Evolutionary conservation across 2,329 filamentous ascomycete species (phyloP).

Genomic region (Ceratocystis ficicola): DNA sequence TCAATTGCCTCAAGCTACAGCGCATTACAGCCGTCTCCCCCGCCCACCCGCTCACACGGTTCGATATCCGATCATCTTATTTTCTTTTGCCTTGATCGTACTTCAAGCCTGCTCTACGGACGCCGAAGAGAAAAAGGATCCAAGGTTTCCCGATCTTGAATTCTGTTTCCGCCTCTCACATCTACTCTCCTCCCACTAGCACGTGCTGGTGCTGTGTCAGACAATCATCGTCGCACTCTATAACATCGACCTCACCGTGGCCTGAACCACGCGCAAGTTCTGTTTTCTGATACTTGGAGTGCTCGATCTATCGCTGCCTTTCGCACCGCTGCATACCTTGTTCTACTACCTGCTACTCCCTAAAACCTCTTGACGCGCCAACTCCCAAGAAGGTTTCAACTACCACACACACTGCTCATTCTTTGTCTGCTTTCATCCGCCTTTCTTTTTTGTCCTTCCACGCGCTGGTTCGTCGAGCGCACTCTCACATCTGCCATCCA

Average conservation of each 20-base stretch:
- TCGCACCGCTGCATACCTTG: not conserved
- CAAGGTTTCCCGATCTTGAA: conserved; percentile 24
- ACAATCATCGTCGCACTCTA: not conserved
- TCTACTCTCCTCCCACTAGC: not conserved
- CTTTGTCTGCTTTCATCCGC: not conserved
- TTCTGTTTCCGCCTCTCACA: conserved; percentile 25
- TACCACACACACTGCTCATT: conserved; percentile 8
- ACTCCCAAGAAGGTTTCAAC: not conserved
- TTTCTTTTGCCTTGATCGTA: conserved; percentile 29
- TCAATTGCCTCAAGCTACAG: not conserved
- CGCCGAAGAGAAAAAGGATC: conserved; percentile 16
- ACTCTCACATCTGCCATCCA: not conserved
- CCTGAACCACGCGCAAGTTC: not conserved
- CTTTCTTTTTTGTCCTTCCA: conserved; percentile 18
- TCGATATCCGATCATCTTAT: conserved; percentile 23
- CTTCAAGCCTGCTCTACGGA: conserved; percentile 25
- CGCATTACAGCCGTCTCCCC: not conserved
- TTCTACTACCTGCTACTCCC: not conserved
- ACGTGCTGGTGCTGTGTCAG: not conserved
- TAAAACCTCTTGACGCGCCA: not conserved
- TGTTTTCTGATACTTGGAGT: not conserved
- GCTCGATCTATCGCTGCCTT: not conserved
- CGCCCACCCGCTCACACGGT: not conserved
- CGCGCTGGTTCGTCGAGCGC: conserved; percentile 14
- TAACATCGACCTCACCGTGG: not conserved